A percentile compares a stretch with the other conserved stretches of the same genome.
These are phyloP conservation scores for Irpex sp. DNA, from an alignment of 1,284 basidiomycete genomes.

Conservation along the genomic window DNA sequence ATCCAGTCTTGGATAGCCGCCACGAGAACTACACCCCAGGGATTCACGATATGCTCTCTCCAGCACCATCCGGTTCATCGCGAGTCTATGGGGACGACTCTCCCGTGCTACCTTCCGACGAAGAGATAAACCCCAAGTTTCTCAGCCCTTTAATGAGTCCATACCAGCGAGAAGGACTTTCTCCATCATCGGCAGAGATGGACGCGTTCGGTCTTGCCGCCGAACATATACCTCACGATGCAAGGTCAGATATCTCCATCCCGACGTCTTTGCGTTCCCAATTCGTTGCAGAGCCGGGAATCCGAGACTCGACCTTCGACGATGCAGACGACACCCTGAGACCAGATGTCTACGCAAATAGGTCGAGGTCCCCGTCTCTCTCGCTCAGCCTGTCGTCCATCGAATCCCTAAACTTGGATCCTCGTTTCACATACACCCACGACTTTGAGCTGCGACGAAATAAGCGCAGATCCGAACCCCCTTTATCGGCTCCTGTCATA, in stretches of 20 bases:
- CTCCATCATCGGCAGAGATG: slow-evolving; percentile 22
- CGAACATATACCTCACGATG: slow-evolving; percentile 14
- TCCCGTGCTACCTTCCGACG: slow-evolving; percentile 22
- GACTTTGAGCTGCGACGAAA: not conserved
- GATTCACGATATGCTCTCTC: not conserved
- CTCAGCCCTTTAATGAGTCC: not conserved
- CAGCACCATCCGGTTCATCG: slow-evolving; percentile 11
- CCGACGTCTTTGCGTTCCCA: slow-evolving; percentile 23
- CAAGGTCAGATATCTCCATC: slow-evolving; percentile 20
- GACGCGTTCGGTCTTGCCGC: slow-evolving; percentile 27
- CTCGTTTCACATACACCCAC: not conserved
- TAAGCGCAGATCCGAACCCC: not conserved
- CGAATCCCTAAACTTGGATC: not conserved
- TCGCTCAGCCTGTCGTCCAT: not conserved
- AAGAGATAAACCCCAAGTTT: slow-evolving; percentile 1
- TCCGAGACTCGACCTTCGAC: not conserved
- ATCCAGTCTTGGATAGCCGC: slow-evolving; percentile 10
- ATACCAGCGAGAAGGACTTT: not conserved
- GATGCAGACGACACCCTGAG: not conserved
- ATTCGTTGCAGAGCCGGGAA: slow-evolving; percentile 1
- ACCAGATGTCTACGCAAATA: not conserved
- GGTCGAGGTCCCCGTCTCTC: not conserved
- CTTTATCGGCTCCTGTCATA: slow-evolving; percentile 1
- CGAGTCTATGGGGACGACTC: slow-evolving; percentile 20
- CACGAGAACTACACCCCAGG: slow-evolving; percentile 3